A percentile compares a stretch with the other conserved stretches of the same genome.
Evolutionary conservation across 2,329 filamentous ascomycete species (phyloP).

Genomic region (Cladosporium sphaerospermum): DNA sequence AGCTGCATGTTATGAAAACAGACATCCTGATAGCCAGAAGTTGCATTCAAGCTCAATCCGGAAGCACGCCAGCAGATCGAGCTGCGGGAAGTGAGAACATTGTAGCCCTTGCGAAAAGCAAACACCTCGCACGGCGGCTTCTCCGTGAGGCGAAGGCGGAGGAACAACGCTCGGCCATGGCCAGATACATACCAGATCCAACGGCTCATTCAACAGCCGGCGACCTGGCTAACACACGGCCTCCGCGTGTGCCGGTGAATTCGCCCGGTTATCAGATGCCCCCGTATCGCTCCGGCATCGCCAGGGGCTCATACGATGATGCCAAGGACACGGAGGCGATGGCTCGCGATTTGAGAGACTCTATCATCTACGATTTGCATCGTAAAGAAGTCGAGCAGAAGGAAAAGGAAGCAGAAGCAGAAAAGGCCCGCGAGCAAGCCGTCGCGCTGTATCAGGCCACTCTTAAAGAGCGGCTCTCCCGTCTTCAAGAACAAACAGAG

Average conservation of each 20-base stretch:
- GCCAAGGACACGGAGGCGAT: neutral
- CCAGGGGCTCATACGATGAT: neutral
- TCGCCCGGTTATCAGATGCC: neutral
- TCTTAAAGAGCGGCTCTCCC: neutral
- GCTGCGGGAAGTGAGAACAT: conserved; percentile 2
- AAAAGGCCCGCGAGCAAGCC: neutral
- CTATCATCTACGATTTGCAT: neutral
- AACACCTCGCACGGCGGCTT: neutral
- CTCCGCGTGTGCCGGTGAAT: neutral
- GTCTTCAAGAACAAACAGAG: neutral
- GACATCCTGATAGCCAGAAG: conserved; percentile 12
- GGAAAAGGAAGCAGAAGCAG: neutral
- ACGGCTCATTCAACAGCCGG: too few species aligned
- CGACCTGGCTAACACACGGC: neutral
- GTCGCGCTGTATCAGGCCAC: neutral
- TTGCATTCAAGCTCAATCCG: conserved; percentile 4
- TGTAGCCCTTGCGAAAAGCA: neutral
- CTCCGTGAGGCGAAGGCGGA: conserved; percentile 1
- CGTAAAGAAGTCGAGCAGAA: conserved; percentile 2
- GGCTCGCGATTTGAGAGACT: neutral
- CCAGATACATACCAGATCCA: neutral
- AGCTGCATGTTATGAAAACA: conserved; percentile 12
- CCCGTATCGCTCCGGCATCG: neutral
- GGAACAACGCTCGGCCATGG: neutral
- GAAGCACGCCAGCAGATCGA: neutral